Evolutionary conservation across 495 filamentous ascomycete species (phyloP).

Genomic region (Penicillium fimorum): DNA sequence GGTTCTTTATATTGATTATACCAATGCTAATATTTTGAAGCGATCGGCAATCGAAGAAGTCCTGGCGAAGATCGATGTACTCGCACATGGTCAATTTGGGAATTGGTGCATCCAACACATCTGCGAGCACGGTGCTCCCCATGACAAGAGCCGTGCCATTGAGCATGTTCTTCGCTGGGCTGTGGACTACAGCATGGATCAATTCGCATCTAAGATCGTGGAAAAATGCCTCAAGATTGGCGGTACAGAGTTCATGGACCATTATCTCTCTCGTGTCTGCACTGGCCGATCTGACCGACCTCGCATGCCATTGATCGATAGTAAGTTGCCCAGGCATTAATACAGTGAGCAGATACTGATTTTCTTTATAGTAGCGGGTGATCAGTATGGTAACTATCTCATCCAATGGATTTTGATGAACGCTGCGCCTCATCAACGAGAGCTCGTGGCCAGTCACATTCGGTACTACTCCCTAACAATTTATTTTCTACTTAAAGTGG

Average conservation of each 20-base stretch:
- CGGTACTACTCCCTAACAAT: constrained; percentile 46
- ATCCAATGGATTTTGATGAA: constrained; percentile 95
- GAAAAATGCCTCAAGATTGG: constrained; percentile 99
- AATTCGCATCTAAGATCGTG: constrained; percentile 98
- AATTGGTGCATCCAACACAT: constrained; percentile 99
- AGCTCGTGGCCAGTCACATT: constrained; percentile 89
- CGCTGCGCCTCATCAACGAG: constrained; percentile 79
- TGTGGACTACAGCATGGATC: constrained; percentile 97
- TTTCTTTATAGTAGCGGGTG: constrained; percentile 68
- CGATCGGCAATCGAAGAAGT: constrained; percentile 97
- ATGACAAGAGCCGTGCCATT: constrained; percentile 87
- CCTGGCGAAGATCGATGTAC: constrained; percentile 86
- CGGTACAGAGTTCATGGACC: constrained; percentile 82
- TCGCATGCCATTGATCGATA: constrained; percentile 96
- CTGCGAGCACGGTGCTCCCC: constrained; percentile 91
- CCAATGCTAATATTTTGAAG: constrained; percentile 51
- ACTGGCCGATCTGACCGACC: constrained; percentile 87
- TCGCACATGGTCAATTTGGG: constrained; percentile 97
- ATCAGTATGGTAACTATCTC: constrained; percentile 98
- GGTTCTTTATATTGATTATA: constrained; percentile 2
- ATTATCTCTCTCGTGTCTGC: constrained; percentile 91
- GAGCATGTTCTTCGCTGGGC: constrained; percentile 92
- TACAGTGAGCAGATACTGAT: constrained; percentile 26
- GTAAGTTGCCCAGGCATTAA: constrained; percentile 44
- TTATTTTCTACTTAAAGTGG: not conserved